Evolutionary conservation across 331 rosid species (phyloP).

Genomic region (Spiraea crenata): DNA sequence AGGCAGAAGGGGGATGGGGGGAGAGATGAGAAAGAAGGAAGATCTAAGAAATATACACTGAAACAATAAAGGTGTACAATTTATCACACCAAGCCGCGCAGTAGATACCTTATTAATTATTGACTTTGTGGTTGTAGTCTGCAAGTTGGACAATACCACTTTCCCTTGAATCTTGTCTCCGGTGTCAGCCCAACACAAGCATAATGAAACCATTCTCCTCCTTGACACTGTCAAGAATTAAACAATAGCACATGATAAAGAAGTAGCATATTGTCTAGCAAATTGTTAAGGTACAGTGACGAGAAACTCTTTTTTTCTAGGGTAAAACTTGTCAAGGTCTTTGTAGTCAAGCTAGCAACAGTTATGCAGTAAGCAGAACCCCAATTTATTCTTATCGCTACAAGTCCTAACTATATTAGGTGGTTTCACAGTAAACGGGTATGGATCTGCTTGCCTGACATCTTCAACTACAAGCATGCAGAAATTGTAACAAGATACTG

Average conservation of each 20-base stretch:
- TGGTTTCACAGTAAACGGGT: not conserved
- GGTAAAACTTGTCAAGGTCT: not conserved
- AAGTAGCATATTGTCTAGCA: too few species aligned
- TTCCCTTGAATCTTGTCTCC: conserved; percentile 96
- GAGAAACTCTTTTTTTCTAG: too few species aligned
- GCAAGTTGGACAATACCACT: conserved; percentile 99
- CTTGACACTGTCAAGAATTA: conserved; percentile 71
- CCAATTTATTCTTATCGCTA: not conserved
- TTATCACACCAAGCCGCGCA: conserved; percentile 16
- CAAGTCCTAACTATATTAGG: not conserved
- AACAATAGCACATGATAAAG: not conserved
- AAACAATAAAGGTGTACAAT: not conserved
- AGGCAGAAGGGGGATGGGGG: not conserved
- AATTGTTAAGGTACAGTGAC: too few species aligned
- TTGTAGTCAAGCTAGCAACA: not conserved
- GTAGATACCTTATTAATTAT: conserved; percentile 21
- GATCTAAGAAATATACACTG: not conserved
- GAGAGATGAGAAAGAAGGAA: not conserved
- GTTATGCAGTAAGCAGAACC: not conserved
- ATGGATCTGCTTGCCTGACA: not conserved
- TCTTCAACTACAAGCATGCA: not conserved
- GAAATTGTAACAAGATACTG: too few species aligned
- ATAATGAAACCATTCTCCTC: conserved; percentile 99
- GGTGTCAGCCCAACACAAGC: conserved; percentile 94
- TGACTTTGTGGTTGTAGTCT: conserved; percentile 52